Evolutionary conservation across 1,284 basidiomycete species (phyloP), one percentile per base, ranked within the genome.

Genomic region (Ganoderma sinense): DNA sequence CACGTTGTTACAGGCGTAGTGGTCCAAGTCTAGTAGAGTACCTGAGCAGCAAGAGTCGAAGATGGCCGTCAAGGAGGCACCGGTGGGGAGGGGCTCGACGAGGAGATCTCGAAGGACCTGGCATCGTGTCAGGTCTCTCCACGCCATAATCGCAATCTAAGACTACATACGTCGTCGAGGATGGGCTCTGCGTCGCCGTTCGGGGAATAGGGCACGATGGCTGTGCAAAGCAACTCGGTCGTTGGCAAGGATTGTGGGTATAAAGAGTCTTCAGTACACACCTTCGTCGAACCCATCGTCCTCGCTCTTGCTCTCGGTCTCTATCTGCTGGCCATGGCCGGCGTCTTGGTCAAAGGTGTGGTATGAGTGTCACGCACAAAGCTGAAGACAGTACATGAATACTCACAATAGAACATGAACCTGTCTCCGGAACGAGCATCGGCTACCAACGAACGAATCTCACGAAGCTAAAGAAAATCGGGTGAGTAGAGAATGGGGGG

Each of bases 11-110:
- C 84, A 86, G 0, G 80, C 78, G 66, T 80, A 81, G 69, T 86
- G 84, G 0, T 82, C 79, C 2, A 86, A 76, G 68, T 86, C 84
- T 0, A 86, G 78, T 41, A 87, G 66, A 0, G 85, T 84, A 0
- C 82, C 85, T 0, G 84, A 85, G 68, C 85, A 84, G 65, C 85
- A 86, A 0, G 84, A 83, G 73, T 86, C 85, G 63, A 86, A 82
- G 6, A 87, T 78, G 4, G 85, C 84, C n/a, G 84, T 80, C 23
- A 87, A 75, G 43, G 77, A 79, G 39, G 78, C 79, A 10, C 82
- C 85, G 6, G 69, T 68, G n/a, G 85, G 84, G 29, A 87, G 78
- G 11, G 78, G 73, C 18, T 82, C 72, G 16, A 85, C 81, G 14
- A 87, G 79, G 65, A 75, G 74, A 29, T 75, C 70, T 23, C 78